These are phyloP conservation scores for Ormosia semicastrata DNA, from an alignment of 306 rosid genomes.

Conservation along the genomic window DNA sequence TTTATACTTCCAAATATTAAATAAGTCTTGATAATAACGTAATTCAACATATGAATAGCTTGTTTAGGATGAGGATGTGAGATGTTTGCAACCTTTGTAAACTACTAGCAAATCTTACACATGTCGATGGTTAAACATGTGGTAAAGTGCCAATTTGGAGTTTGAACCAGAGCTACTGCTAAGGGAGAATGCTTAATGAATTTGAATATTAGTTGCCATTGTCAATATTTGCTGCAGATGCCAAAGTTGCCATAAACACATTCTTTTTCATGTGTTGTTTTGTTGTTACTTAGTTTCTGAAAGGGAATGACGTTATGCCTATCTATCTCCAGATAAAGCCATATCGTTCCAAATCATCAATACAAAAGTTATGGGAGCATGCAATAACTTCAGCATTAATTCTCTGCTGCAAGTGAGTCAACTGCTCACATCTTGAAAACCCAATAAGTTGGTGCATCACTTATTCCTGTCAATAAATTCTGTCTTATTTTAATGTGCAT, in stretches of 20 bases:
- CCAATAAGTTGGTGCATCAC: neutral
- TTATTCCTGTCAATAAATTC: neutral
- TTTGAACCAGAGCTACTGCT: neutral
- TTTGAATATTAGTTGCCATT: neutral
- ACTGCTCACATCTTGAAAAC: neutral
- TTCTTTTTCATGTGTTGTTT: neutral
- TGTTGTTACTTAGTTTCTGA: neutral
- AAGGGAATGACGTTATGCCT: neutral
- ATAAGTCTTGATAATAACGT: no score
- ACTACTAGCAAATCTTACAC: neutral
- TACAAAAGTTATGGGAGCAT: neutral
- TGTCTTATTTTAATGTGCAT: neutral
- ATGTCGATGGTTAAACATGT: neutral
- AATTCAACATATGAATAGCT: neutral
- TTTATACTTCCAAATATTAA: no score
- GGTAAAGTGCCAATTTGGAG: neutral
- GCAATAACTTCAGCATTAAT: slow-evolving; percentile 14
- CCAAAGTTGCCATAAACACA: neutral
- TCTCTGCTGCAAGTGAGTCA: neutral
- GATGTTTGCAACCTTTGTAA: neutral
- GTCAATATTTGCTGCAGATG: neutral
- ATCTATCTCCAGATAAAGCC: neutral
- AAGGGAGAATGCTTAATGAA: neutral
- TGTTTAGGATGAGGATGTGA: neutral
- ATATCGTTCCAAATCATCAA: neutral